Conservation (phyloP, 1,284 basidiomycete genomes). For the Mycena citricolor region DNA sequence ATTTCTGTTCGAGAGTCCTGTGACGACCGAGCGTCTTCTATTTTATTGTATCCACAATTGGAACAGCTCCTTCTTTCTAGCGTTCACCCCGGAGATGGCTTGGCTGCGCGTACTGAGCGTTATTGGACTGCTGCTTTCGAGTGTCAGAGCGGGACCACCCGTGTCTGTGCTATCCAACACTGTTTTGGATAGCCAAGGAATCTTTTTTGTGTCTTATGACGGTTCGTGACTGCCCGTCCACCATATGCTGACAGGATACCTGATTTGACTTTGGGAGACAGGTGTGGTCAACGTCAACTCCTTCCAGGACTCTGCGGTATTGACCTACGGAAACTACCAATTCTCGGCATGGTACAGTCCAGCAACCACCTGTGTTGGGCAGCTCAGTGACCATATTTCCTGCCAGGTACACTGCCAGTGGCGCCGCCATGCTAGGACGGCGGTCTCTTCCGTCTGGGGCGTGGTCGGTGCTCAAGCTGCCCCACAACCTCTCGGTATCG, state of each 20-base stretch:
- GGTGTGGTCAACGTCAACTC: conserved; percentile 43
- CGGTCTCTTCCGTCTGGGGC: conserved; percentile 38
- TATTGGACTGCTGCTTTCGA: neutral
- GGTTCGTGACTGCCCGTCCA: no score
- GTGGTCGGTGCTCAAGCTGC: conserved; percentile 41
- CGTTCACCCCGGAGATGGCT: no score
- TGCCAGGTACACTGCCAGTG: conserved; percentile 37
- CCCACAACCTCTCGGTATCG: conserved; percentile 36
- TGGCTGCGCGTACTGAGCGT: neutral
- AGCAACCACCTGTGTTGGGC: no score
- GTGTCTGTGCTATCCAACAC: conserved; percentile 35
- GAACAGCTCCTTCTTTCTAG: no score
- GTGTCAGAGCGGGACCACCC: conserved; percentile 30
- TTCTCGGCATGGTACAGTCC: conserved; percentile 41
- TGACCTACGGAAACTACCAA: conserved; percentile 39
- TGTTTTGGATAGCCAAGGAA: conserved; percentile 35
- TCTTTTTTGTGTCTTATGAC: conserved; percentile 43
- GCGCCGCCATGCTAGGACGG: conserved; percentile 36
- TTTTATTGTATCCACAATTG: no score
- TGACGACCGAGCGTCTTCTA: no score
- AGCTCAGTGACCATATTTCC: no score
- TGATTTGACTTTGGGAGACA: no score
- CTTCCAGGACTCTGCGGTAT: conserved; percentile 41
- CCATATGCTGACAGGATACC: no score
- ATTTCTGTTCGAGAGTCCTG: no score